phyloP scores from a whole-genome alignment of 192 early-diverging fungal species.

The Backusella sp. region DNA sequence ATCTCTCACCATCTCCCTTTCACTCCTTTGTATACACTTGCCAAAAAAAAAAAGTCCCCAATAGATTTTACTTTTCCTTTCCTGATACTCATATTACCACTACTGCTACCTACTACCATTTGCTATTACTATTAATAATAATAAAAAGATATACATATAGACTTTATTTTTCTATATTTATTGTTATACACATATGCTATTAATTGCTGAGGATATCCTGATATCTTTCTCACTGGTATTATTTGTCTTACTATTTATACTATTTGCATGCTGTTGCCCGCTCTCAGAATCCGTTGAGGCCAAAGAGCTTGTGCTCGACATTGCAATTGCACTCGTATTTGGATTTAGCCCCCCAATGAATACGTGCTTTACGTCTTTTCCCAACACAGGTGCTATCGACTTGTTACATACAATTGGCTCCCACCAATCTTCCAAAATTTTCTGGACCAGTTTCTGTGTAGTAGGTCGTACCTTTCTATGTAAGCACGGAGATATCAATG shows the following conservation, averaged over 20 bases:
- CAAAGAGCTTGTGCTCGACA: background rate
- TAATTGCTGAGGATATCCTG: background rate
- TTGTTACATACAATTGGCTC: constrained; percentile 33
- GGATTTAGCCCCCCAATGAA: constrained; percentile 5
- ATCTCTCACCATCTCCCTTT: background rate
- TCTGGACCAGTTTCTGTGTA: constrained; percentile 44
- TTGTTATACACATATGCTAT: background rate
- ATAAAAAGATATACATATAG: background rate
- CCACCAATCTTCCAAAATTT: constrained; percentile 48
- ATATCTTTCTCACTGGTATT: background rate
- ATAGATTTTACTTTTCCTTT: background rate
- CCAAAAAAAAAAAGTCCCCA: background rate
- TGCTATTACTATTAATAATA: background rate
- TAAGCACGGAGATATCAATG: constrained; percentile 38
- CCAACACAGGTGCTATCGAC: constrained; percentile 20
- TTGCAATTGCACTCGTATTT: background rate
- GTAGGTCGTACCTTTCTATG: constrained; percentile 37
- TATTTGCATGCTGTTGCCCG: background rate
- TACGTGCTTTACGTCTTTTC: constrained; percentile 16
- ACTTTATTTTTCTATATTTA: background rate
- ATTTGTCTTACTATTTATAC: constrained; percentile 1
- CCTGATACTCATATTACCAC: background rate
- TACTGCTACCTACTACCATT: background rate
- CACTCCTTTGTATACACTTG: background rate
- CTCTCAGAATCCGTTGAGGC: background rate